Base-by-base conservation (phyloP, 1,284 basidiomycete species). In the Trametes sp. region DNA sequence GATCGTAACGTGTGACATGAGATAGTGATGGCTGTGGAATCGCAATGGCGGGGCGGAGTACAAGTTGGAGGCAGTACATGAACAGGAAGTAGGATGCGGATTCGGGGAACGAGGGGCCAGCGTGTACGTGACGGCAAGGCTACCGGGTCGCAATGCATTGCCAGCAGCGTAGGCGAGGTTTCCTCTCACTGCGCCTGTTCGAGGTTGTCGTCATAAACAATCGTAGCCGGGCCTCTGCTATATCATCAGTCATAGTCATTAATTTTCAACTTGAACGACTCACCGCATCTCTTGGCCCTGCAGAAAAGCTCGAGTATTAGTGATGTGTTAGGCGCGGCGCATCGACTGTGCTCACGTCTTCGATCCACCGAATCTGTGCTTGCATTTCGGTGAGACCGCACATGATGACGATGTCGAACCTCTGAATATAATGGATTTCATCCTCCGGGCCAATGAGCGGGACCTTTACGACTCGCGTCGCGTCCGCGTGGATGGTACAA, bases 331-430 rank as follows among this genome's bases (percentile, higher is more conserved):
- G 10, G 35, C 19, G 16, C 9, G 38, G 41, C 19, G 21, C 19
- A 21, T 26, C 23, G 13, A 24, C 21, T 29, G 45, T 24, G 48
- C 59, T 49, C 35, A 77, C 76, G 19, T 77, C 6, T 26, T 83
- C 78, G n/a, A 51, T 69, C 84, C 85, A 87, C 21, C 72, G 63
- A 9, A 83, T 75, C 56, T 81, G 77, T 0, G 82, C 81, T 57
- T 80, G 75, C 13, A 83, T 49, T 59, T 83, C 81, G 0, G 81
- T 81, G 35, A 82, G 69, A 8, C 85, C 85, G 59, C 84, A 84
- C 46, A 77, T 74, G 54, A 87, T 71, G 21, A 87, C 74, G 54
- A 87, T 74, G 23, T 81, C 78, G 67, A 78, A 85, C 14, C 74
- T 69, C 46, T 80, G 77, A 36, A 71, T 69, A 63, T 79, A 85